A percentile compares a stretch with the other conserved stretches of the same genome.
These are phyloP conservation scores for Termitomyces sp. DNA, from an alignment of 768 basidiomycete species.

Conservation along the genomic window DNA sequence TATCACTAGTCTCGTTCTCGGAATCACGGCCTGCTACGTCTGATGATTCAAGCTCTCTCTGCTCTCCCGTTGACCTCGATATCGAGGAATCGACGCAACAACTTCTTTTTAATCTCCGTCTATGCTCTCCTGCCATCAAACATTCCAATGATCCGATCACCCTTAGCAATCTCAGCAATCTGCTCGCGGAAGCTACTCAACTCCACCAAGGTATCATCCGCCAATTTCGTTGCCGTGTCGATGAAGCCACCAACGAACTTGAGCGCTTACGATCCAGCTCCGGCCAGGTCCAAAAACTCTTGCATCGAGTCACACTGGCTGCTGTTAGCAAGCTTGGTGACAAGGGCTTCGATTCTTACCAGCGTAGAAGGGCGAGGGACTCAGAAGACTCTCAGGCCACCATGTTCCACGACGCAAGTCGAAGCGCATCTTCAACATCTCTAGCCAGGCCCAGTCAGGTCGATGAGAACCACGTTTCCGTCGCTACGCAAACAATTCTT, in stretches of 20 bases:
- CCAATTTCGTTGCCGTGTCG: conserved; percentile 48
- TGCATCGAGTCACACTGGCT: conserved; percentile 38
- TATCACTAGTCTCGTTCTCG: conserved; percentile 46
- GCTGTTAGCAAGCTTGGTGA: conserved; percentile 39
- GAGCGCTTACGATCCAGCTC: conserved; percentile 39
- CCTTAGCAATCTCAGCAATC: conserved; percentile 36
- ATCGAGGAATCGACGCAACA: conserved; percentile 37
- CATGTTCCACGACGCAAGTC: conserved; percentile 24
- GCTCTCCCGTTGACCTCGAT: conserved; percentile 38
- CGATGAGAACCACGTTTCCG: conserved; percentile 15
- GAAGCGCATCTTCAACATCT: conserved; percentile 12
- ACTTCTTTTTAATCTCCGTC: conserved; percentile 50
- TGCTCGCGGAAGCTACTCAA: conserved; percentile 44
- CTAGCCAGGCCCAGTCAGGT: conserved; percentile 10
- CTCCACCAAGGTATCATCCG: conserved; percentile 41
- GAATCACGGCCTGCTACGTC: conserved; percentile 22
- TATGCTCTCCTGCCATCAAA: conserved; percentile 37
- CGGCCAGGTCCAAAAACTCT: conserved; percentile 37
- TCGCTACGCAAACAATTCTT: conserved; percentile 26
- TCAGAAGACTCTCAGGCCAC: conserved; percentile 67
- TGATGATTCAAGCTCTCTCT: conserved; percentile 29
- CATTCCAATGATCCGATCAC: conserved; percentile 33
- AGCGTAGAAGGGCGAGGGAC: conserved; percentile 40
- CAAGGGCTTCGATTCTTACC: conserved; percentile 27
- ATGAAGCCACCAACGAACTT: conserved; percentile 47